Conservation (phyloP, 371 early-diverging fungal species). For the Spiromyces aspiralis region DNA sequence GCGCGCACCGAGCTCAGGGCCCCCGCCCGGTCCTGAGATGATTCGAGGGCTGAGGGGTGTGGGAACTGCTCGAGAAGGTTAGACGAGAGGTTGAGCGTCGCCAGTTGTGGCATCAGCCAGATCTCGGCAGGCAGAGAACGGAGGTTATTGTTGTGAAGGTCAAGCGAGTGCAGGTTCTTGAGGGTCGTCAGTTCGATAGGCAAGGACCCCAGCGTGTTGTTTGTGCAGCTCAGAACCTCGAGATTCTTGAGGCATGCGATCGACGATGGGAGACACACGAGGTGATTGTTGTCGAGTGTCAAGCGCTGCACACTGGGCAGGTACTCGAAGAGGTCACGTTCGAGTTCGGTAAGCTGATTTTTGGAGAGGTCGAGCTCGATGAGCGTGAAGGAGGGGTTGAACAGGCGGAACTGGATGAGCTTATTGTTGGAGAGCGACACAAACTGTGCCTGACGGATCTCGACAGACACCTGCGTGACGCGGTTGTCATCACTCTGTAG, state of each 20-base stretch:
- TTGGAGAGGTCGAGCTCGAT: conserved; percentile 35
- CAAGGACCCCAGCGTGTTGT: conserved; percentile 44
- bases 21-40: conserved; percentile 16
- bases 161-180: conserved; percentile 32
- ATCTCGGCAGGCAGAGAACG: conserved; percentile 60
- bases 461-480: conserved; percentile 19
- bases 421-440: conserved; percentile 23
- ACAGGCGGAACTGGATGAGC: conserved; percentile 20
- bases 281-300: conserved; percentile 52
- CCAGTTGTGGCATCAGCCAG: conserved; percentile 62
- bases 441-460: conserved; percentile 11
- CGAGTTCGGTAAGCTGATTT: conserved; percentile 51
- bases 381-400: conserved; percentile 16
- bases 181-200: conserved; percentile 44
- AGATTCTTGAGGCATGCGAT: conserved; percentile 39
- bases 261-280: conserved; percentile 45
- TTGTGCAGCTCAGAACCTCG: conserved; percentile 39
- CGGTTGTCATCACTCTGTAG: conserved; percentile 56
- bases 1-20: conserved; percentile 24
- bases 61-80: conserved; percentile 60
- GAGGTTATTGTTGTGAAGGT: conserved; percentile 55
- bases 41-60: conserved; percentile 32
- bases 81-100: conserved; percentile 50
- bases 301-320: conserved; percentile 39
- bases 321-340: conserved; percentile 39